Percentiles rank a stretch among this genome's conserved stretches.
phyloP scores from a whole-genome alignment of 148 eudicot genomes.

The Heliamphora exappendiculata region DNA sequence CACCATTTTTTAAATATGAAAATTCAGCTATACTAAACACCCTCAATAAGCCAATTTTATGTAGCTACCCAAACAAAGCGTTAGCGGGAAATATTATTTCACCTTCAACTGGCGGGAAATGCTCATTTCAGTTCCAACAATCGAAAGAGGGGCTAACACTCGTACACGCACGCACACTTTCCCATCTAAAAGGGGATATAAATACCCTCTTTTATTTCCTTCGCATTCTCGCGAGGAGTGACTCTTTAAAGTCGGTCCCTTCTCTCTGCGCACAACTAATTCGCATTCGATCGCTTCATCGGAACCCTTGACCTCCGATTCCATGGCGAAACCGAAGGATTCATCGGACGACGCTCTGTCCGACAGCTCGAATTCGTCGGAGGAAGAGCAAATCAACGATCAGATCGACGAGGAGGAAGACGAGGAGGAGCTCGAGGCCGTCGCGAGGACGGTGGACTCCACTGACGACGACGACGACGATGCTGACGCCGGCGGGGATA shows the following conservation, averaged over 20 bases:
- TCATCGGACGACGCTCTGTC: slow-evolving; percentile 31
- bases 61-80: not conserved
- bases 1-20: too few relatives aligned
- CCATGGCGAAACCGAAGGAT: slow-evolving; percentile 46
- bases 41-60: too few relatives aligned
- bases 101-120: slow-evolving; percentile 19
- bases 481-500: not conserved
- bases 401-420: slow-evolving; percentile 35
- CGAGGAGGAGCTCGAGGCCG: slow-evolving; percentile 69
- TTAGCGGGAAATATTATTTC: slow-evolving; percentile 28
- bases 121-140: not conserved
- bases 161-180: not conserved
- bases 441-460: slow-evolving; percentile 40
- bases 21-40: too few relatives aligned
- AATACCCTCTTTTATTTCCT: not conserved
- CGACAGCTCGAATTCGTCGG: slow-evolving; percentile 39
- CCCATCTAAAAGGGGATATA: not conserved
- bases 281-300: not conserved
- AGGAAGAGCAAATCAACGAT: slow-evolving; percentile 41
- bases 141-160: not conserved
- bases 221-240: not conserved
- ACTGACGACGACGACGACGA: slow-evolving; percentile 36
- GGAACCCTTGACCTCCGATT: slow-evolving; percentile 12
- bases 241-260: not conserved
- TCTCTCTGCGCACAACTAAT: not conserved